Evolutionary conservation across 1,284 basidiomycete genomes (phyloP).

Genomic region (Rhodotorula sp.): DNA sequence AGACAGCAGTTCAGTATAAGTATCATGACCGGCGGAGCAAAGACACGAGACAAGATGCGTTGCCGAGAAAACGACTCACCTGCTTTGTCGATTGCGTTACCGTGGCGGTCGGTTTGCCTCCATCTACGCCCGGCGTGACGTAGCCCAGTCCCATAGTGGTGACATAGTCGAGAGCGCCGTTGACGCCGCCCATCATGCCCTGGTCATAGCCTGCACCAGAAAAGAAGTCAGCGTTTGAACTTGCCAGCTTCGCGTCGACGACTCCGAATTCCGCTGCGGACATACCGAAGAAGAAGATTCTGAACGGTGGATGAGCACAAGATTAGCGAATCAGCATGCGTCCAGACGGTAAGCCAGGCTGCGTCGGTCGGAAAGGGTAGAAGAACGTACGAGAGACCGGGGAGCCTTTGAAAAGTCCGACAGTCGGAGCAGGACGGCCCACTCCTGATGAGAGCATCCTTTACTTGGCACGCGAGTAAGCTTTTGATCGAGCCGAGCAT

Average conservation of each 20-base stretch:
- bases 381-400: neutral
- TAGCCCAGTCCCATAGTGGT: conserved; percentile 1
- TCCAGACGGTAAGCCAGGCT: neutral
- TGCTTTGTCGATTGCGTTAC: conserved; percentile 7
- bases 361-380: neutral
- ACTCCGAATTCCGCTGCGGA: neutral
- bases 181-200: conserved; percentile 9
- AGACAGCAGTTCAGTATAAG: neutral
- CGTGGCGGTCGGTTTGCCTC: neutral
- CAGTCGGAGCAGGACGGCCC: no score
- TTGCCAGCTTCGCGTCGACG: neutral
- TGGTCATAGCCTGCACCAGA: conserved; percentile 3
- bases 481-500: no score
- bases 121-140: neutral
- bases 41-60: no score
- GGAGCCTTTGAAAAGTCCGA: no score
- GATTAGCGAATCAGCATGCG: no score
- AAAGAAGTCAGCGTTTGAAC: neutral
- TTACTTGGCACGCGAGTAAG: no score
- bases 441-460: no score
- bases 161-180: conserved; percentile 1
- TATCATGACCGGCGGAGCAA: neutral
- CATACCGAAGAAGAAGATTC: conserved; percentile 10
- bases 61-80: neutral
- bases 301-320: neutral